Conservation (phyloP, 352 stramenopile species). For the Chloridella minuta region DNA sequence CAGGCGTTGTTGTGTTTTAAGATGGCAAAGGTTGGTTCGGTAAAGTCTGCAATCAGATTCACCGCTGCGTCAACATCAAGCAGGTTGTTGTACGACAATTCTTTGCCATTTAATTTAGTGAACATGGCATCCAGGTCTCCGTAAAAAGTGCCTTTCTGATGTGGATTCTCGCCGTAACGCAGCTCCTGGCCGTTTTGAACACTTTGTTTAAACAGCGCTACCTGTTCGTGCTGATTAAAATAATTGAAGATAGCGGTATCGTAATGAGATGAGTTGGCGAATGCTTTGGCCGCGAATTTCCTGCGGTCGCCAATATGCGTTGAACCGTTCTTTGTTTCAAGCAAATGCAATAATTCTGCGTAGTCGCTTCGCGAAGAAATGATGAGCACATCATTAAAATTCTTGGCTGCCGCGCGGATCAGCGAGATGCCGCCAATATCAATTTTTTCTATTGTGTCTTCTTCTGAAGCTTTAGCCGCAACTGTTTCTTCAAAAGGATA, state of each 20-base stretch:
- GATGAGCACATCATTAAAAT: not conserved
- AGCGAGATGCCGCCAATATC: not conserved
- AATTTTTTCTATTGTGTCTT: not conserved
- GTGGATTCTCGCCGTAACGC: not conserved
- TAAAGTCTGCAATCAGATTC: not conserved
- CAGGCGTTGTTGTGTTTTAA: not conserved
- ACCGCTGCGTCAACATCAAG: not conserved
- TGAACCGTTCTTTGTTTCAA: not conserved
- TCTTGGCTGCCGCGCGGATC: not conserved
- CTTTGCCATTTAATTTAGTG: not conserved
- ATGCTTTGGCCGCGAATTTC: not conserved
- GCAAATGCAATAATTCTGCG: not conserved
- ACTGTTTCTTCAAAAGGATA: not conserved
- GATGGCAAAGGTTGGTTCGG: not conserved
- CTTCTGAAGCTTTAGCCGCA: not conserved
- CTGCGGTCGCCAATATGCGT: not conserved
- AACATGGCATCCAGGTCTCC: not conserved
- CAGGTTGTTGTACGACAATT: not conserved
- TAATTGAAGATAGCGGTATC: constrained; percentile 2
- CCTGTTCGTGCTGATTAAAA: not conserved
- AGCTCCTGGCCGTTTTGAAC: not conserved
- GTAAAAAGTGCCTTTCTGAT: not conserved
- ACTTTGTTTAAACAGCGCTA: not conserved
- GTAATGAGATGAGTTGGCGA: not conserved
- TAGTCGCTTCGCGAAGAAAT: not conserved